phyloP scores from a whole-genome alignment of 148 eudicot species.

The Fagopyrum esculentum region DNA sequence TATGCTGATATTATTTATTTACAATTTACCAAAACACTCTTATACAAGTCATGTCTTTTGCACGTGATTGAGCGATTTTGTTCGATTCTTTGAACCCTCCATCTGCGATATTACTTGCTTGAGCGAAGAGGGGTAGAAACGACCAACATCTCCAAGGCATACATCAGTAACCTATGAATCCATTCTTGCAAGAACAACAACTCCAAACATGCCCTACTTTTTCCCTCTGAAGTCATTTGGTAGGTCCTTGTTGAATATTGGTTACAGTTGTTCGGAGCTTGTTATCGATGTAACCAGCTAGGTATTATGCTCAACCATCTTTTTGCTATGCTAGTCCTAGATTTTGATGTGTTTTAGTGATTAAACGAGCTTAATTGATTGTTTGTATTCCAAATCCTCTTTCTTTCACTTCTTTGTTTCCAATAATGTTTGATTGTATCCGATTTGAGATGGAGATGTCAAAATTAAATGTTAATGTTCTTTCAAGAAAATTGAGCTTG shows the following conservation, averaged over 20 bases:
- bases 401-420: neutral
- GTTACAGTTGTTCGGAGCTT: neutral
- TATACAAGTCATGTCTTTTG: no score
- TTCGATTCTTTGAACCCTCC: no score
- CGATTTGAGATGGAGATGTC: conserved; percentile 1
- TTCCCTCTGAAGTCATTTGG: neutral
- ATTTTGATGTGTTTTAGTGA: neutral
- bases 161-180: no score
- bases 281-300: conserved; percentile 1
- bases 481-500: neutral
- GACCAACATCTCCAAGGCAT: no score
- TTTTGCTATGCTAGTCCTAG: neutral
- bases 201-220: neutral
- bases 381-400: neutral
- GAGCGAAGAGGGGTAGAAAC: no score
- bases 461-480: neutral
- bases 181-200: no score
- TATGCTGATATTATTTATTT: no score
- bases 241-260: neutral
- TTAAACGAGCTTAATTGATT: neutral
- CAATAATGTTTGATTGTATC: neutral
- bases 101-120: no score
- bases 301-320: neutral
- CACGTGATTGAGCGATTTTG: no score
- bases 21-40: no score